These are phyloP conservation scores for Aspergillus vadensis DNA, from an alignment of 2,329 filamentous ascomycete genomes.

Conservation along the genomic window DNA sequence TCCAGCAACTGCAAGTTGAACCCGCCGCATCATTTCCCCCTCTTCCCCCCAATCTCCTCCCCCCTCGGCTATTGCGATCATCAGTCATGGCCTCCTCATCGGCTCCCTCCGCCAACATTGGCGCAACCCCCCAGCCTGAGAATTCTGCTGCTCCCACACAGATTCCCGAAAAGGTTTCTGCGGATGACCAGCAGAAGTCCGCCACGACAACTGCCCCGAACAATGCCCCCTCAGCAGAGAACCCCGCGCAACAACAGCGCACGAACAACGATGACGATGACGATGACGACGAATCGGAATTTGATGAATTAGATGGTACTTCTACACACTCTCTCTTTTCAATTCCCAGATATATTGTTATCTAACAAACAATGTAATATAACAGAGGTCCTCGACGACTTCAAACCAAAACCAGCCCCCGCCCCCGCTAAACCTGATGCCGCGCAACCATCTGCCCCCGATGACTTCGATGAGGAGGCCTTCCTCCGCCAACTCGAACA, in stretches of 20 bases:
- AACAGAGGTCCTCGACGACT: slow-evolving; percentile 88
- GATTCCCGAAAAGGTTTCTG: slow-evolving; percentile 6
- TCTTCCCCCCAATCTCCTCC: neutral
- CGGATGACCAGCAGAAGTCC: neutral
- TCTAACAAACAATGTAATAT: slow-evolving; percentile 8
- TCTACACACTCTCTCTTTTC: neutral
- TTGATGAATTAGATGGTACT: slow-evolving; percentile 87
- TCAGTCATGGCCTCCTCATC: slow-evolving; percentile 17
- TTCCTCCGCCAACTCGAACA: slow-evolving; percentile 85
- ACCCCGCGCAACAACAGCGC: slow-evolving; percentile 6
- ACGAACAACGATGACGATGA: slow-evolving; percentile 35
- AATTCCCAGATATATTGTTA: neutral
- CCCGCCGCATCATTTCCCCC: slow-evolving; percentile 5
- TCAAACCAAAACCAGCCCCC: slow-evolving; percentile 57
- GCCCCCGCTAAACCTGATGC: slow-evolving; percentile 22
- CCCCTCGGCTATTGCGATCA: slow-evolving; percentile 5
- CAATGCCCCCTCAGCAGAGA: neutral
- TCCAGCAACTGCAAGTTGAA: neutral
- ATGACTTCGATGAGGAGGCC: slow-evolving; percentile 44
- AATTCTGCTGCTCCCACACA: neutral
- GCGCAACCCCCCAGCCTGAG: slow-evolving; percentile 6
- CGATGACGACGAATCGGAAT: slow-evolving; percentile 82
- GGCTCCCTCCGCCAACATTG: slow-evolving; percentile 10
- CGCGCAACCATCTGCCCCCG: slow-evolving; percentile 15
- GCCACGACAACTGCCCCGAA: neutral